These are phyloP conservation scores for Cystoisospora suis DNA, from an alignment of 169 alveolate species.

Conservation along the genomic window DNA sequence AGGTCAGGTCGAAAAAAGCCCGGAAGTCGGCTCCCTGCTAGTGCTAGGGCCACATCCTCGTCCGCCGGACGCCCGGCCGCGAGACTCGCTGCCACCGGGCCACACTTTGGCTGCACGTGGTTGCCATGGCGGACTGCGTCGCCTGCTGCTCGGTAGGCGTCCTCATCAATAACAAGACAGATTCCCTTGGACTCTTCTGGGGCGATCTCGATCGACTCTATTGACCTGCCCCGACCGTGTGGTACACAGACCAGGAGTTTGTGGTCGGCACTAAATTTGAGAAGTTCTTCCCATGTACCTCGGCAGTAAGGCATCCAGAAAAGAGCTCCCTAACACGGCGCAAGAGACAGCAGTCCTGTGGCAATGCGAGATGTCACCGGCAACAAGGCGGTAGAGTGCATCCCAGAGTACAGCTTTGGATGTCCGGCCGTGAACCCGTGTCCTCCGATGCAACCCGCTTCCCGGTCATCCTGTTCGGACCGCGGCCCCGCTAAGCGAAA, in stretches of 20 bases:
- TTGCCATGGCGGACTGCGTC: neutral
- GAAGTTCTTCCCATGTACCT: conserved; percentile 40
- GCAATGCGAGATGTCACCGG: too few relatives aligned
- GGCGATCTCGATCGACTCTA: neutral
- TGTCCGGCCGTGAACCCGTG: too few relatives aligned
- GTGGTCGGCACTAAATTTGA: conserved; percentile 13
- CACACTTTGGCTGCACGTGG: too few relatives aligned
- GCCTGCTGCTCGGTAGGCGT: neutral
- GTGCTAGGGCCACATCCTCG: neutral
- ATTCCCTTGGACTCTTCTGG: conserved; percentile 10
- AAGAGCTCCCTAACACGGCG: conserved; percentile 66
- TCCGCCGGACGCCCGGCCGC: neutral
- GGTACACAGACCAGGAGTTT: conserved; percentile 46
- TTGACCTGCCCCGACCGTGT: conserved; percentile 40
- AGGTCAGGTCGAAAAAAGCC: neutral
- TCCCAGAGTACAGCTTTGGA: too few relatives aligned
- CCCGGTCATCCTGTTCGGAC: too few relatives aligned
- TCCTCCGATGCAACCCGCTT: too few relatives aligned
- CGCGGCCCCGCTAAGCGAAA: too few relatives aligned
- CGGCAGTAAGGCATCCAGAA: conserved; percentile 61
- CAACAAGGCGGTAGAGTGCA: too few relatives aligned
- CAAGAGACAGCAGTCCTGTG: too few relatives aligned
- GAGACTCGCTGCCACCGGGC: too few relatives aligned
- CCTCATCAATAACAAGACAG: conserved; percentile 44
- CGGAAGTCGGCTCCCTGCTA: neutral